Evolutionary conservation across 768 basidiomycete species (phyloP).

Genomic region (Coprinopsis cinerea): DNA sequence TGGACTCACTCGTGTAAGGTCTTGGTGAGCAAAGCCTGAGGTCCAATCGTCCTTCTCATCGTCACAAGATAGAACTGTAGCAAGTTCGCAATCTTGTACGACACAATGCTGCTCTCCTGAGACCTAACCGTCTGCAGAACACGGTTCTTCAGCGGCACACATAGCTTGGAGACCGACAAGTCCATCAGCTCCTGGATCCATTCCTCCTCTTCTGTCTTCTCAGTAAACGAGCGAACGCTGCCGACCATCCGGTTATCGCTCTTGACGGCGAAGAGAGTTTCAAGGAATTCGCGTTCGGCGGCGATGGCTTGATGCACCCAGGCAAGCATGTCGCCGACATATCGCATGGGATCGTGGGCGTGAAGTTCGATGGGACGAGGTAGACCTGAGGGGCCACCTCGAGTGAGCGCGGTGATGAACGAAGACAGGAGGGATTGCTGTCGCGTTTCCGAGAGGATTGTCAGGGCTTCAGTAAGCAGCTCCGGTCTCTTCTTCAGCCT

Average conservation of each 20-base stretch:
- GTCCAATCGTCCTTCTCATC: slow-evolving; percentile 88
- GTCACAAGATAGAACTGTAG: slow-evolving; percentile 91
- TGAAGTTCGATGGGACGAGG: slow-evolving; percentile 73
- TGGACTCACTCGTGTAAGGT: slow-evolving; percentile 71
- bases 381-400: slow-evolving; percentile 72
- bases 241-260: slow-evolving; percentile 72
- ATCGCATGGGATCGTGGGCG: slow-evolving; percentile 94
- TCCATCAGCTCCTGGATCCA: slow-evolving; percentile 82
- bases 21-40: slow-evolving; percentile 68
- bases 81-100: slow-evolving; percentile 92
- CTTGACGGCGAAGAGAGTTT: slow-evolving; percentile 72
- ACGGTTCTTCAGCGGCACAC: slow-evolving; percentile 84
- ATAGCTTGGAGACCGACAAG: slow-evolving; percentile 73
- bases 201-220: slow-evolving; percentile 74
- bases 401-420: slow-evolving; percentile 84
- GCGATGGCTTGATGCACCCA: slow-evolving; percentile 77
- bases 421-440: slow-evolving; percentile 73
- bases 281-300: slow-evolving; percentile 90
- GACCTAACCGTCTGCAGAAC: slow-evolving; percentile 91
- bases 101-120: slow-evolving; percentile 88
- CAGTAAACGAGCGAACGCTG: slow-evolving; percentile 50
- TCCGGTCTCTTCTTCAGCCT: slow-evolving; percentile 76
- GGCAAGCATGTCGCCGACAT: slow-evolving; percentile 91
- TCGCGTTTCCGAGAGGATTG: slow-evolving; percentile 73
- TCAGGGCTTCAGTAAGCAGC: slow-evolving; percentile 71